Evolutionary conservation across 2,329 filamentous ascomycete genomes (phyloP).

Genomic region (Penicillium olsonii): DNA sequence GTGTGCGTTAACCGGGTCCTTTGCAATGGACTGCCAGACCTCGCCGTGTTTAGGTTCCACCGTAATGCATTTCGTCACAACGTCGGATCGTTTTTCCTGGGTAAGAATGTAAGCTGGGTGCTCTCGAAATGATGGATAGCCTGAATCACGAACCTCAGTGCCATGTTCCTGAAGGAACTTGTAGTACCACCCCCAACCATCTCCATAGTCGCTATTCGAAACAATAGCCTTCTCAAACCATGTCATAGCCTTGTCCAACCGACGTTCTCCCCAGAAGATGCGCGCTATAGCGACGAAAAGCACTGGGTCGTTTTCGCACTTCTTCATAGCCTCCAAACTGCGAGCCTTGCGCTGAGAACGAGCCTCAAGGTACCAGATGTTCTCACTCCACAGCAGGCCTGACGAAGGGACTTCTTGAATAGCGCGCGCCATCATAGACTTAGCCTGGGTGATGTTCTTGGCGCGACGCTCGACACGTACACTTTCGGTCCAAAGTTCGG

Average conservation of each 20-base stretch:
- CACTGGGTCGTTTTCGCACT: constrained; percentile 86
- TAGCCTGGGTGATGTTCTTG: constrained; percentile 79
- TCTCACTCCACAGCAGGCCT: constrained; percentile 88
- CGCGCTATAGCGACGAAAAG: constrained; percentile 90
- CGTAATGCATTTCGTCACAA: constrained; percentile 75
- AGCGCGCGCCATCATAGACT: constrained; percentile 89
- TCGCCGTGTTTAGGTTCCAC: constrained; percentile 93
- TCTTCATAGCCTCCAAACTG: constrained; percentile 92
- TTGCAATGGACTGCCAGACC: constrained; percentile 81
- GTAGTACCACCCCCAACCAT: constrained; percentile 98
- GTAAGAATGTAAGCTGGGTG: constrained; percentile 4
- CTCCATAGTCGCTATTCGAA: constrained; percentile 81
- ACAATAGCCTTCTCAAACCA: constrained; percentile 98
- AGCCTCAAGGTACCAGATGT: constrained; percentile 90
- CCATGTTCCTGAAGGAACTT: constrained; percentile 91
- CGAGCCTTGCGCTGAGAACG: constrained; percentile 91
- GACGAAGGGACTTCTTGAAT: constrained; percentile 87
- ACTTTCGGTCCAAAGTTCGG: constrained; percentile 89
- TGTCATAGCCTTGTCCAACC: constrained; percentile 87
- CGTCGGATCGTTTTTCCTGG: constrained; percentile 81
- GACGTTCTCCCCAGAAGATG: constrained; percentile 93
- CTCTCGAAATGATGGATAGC: neutral
- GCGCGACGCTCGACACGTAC: constrained; percentile 88
- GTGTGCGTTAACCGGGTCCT: constrained; percentile 78
- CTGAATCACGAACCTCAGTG: constrained; percentile 62